Conservation (phyloP, 805 yeast genomes). For the Schizosaccharomyces lindneri region DNA sequence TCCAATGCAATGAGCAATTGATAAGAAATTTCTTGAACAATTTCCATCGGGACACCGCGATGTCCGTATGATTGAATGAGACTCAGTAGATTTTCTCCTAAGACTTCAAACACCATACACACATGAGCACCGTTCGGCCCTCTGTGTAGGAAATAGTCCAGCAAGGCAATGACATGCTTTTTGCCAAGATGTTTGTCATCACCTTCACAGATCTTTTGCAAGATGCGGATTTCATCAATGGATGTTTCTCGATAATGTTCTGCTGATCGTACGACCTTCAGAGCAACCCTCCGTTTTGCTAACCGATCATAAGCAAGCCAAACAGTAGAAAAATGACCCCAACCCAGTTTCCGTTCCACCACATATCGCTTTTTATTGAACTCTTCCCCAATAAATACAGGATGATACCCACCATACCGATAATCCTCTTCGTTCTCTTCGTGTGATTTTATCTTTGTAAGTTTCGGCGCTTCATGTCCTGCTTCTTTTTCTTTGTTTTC, state of each 20-base stretch:
- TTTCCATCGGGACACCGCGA: constrained; percentile 49
- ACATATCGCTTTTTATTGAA: constrained; percentile 56
- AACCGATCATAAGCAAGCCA: constrained; percentile 56
- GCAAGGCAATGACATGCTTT: constrained; percentile 47
- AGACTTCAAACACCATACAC: constrained; percentile 90
- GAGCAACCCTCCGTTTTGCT: constrained; percentile 46
- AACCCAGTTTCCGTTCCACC: constrained; percentile 73
- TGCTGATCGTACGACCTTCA: constrained; percentile 82
- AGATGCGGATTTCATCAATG: constrained; percentile 64
- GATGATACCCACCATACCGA: constrained; percentile 85
- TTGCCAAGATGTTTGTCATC: constrained; percentile 58
- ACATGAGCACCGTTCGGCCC: constrained; percentile 88
- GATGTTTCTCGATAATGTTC: constrained; percentile 84
- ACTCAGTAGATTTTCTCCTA: constrained; percentile 80
- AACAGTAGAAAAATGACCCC: constrained; percentile 96
- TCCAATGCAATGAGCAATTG: constrained; percentile 53
- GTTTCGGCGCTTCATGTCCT: background rate
- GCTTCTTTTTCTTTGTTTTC: background rate
- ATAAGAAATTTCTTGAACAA: constrained; percentile 61
- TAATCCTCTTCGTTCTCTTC: constrained; percentile 79
- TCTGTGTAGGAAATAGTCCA: constrained; percentile 62
- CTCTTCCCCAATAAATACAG: constrained; percentile 67
- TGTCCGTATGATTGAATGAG: constrained; percentile 55
- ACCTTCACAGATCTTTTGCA: constrained; percentile 35
- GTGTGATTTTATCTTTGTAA: constrained; percentile 10